phyloP scores from a whole-genome alignment of 169 alveolate genomes.

The Cryptosporidium ryanae region DNA sequence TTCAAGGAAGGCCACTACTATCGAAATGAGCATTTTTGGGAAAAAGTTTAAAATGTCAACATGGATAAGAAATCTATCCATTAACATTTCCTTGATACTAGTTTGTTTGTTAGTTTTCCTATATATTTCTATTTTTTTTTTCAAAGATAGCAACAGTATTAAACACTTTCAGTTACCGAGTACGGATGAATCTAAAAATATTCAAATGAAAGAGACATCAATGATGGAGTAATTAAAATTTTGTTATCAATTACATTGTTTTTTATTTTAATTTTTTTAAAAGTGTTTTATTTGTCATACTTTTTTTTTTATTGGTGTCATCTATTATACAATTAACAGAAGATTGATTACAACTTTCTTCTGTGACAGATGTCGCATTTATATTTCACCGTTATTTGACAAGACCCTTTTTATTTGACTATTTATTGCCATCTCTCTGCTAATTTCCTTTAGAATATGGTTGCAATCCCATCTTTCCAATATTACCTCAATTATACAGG shows the following conservation, averaged over 20 bases:
- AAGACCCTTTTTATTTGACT: slow-evolving; percentile 21
- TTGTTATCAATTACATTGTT: no score
- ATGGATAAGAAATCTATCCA: slow-evolving; percentile 43
- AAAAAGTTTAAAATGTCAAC: slow-evolving; percentile 3
- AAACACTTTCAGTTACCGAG: slow-evolving; percentile 12
- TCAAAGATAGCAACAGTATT: slow-evolving; percentile 16
- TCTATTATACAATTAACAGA: background rate
- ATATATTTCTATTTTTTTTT: slow-evolving; percentile 20
- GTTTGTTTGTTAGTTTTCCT: slow-evolving; percentile 13
- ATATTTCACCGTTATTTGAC: no score
- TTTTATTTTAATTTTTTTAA: no score
- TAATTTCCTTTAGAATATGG: slow-evolving; percentile 67
- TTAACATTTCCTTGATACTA: slow-evolving; percentile 8
- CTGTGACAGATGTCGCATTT: no score
- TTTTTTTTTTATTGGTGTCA: background rate
- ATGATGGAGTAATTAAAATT: slow-evolving; percentile 14
- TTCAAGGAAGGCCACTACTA: background rate
- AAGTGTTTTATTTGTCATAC: background rate
- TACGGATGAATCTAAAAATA: slow-evolving; percentile 14
- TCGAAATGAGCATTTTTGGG: slow-evolving; percentile 12
- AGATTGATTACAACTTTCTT: no score
- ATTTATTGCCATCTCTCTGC: slow-evolving; percentile 75
- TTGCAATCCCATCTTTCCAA: slow-evolving; percentile 77
- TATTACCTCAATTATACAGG: slow-evolving; percentile 75
- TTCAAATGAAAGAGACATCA: slow-evolving; percentile 67